Percentiles rank a stretch among this genome's conserved stretches.
phyloP scores from a whole-genome alignment of 179 eudicot species.

The Kewa caespitosa region DNA sequence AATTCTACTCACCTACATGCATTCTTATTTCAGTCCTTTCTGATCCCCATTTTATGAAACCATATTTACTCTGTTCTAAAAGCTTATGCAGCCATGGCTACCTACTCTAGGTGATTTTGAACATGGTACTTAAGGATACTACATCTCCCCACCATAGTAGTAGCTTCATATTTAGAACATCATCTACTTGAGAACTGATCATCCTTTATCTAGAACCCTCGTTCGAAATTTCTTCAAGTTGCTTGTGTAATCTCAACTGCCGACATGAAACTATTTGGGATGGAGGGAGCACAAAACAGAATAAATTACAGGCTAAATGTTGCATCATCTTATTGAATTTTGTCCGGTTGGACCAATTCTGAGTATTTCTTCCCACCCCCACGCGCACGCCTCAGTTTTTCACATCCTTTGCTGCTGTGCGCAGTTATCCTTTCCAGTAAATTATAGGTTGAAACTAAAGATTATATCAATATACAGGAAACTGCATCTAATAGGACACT shows the following conservation, averaged over 20 bases:
- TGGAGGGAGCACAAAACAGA: too few relatives aligned
- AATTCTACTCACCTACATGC: background rate
- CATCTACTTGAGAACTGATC: background rate
- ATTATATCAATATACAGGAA: constrained; percentile 37
- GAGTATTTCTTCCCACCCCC: too few relatives aligned
- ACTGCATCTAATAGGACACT: constrained; percentile 33
- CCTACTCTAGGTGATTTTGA: background rate
- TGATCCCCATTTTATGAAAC: background rate
- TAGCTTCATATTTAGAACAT: background rate
- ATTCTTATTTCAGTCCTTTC: background rate
- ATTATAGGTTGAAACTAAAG: too few relatives aligned
- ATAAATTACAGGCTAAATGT: background rate
- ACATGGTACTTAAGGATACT: background rate
- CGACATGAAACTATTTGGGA: background rate
- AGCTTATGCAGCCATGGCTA: background rate
- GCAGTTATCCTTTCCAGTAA: too few relatives aligned
- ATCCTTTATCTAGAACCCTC: background rate
- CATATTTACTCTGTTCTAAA: background rate
- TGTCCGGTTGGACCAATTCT: too few relatives aligned
- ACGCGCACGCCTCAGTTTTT: too few relatives aligned
- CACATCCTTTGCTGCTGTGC: too few relatives aligned
- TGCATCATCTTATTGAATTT: background rate
- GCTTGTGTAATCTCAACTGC: background rate
- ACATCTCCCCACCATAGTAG: background rate
- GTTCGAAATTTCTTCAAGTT: background rate